phyloP scores from a whole-genome alignment of 2,329 filamentous ascomycete genomes.

The Apiospora sp. region DNA sequence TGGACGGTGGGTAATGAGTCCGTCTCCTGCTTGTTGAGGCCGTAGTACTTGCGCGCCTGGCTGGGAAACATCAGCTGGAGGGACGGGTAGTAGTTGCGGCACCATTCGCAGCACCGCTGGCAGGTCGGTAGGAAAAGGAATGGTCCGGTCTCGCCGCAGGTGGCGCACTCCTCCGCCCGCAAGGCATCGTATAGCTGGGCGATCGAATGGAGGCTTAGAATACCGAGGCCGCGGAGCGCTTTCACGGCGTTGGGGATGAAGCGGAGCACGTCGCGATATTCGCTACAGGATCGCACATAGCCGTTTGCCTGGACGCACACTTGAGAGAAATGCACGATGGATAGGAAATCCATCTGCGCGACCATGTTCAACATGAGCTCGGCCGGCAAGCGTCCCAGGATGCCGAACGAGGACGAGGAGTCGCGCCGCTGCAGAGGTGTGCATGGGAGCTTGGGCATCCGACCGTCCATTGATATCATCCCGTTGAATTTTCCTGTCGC shows the following conservation, averaged over 20 bases:
- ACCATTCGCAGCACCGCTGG: too few species aligned
- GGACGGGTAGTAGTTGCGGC: too few species aligned
- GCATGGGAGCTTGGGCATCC: neutral
- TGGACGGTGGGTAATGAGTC: neutral
- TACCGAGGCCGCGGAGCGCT: neutral
- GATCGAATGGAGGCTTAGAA: neutral
- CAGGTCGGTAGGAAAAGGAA: neutral
- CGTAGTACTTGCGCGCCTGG: neutral
- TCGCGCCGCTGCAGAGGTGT: too few species aligned
- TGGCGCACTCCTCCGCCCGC: neutral
- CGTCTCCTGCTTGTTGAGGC: neutral
- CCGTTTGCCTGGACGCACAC: neutral
- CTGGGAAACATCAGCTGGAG: too few species aligned
- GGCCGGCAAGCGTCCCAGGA: neutral
- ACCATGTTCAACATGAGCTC: neutral
- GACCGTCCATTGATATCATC: neutral
- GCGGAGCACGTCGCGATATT: neutral
- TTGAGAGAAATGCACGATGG: neutral
- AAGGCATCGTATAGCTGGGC: neutral
- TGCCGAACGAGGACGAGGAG: neutral
- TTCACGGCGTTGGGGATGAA: neutral
- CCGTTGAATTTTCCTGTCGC: neutral
- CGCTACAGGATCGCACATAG: neutral
- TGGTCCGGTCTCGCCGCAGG: neutral
- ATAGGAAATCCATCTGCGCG: neutral